Conservation (phyloP, 306 rosid genomes). For the Coriaria nepalensis region DNA sequence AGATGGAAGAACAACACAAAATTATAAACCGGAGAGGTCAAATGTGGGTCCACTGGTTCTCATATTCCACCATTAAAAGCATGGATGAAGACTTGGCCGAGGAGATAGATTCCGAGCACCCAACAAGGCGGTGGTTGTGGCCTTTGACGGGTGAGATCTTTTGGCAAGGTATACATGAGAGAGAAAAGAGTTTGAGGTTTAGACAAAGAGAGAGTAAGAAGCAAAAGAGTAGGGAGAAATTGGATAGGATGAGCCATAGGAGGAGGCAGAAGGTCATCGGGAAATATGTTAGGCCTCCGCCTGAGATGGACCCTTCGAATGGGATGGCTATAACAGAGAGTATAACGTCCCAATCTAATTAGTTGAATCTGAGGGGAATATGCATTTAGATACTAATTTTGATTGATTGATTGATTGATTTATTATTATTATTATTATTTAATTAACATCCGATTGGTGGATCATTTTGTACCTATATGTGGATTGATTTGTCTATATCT, state of each 20-base stretch:
- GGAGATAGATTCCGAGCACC: slow-evolving; percentile 72
- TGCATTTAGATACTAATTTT: no score
- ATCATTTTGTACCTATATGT: no score
- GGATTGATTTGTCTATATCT: no score
- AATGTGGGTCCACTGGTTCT: slow-evolving; percentile 76
- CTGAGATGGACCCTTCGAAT: no score
- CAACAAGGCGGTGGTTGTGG: slow-evolving; percentile 72
- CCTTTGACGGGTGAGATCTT: slow-evolving; percentile 84
- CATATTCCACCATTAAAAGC: slow-evolving; percentile 46
- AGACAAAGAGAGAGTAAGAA: slow-evolving; percentile 76
- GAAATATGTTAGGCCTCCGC: slow-evolving; percentile 14
- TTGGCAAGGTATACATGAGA: slow-evolving; percentile 73
- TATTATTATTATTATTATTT: no score
- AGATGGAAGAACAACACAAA: slow-evolving; percentile 69
- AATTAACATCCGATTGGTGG: no score
- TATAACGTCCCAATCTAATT: no score
- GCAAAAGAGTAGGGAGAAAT: slow-evolving; percentile 47
- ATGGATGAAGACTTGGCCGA: slow-evolving; percentile 95
- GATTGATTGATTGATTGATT: no score
- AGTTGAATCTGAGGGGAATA: no score
- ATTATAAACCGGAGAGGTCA: slow-evolving; percentile 47
- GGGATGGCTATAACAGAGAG: no score
- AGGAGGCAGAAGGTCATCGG: slow-evolving; percentile 76
- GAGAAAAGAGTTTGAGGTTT: slow-evolving; percentile 65
- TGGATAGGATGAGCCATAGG: slow-evolving; percentile 51